These are phyloP conservation scores for Myxozyma nipponensis DNA, from an alignment of 805 yeast species.

Conservation along the genomic window DNA sequence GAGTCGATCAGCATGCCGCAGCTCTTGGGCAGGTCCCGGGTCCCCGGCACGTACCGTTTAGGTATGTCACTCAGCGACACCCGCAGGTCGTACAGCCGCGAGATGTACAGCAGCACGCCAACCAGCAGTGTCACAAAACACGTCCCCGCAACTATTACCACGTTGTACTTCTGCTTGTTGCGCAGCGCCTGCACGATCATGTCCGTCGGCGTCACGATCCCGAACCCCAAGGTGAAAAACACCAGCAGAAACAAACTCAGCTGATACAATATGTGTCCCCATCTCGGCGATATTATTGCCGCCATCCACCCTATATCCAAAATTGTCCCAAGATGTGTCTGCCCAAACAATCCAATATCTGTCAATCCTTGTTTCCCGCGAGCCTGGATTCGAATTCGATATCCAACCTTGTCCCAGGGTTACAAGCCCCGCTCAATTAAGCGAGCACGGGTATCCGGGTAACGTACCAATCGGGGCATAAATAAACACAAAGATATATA, in stretches of 20 bases:
- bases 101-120: slow-evolving; percentile 50
- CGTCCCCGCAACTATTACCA: slow-evolving; percentile 74
- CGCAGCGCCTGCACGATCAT: slow-evolving; percentile 62
- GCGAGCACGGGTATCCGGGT: too few relatives aligned
- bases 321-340: too few relatives aligned
- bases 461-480: too few relatives aligned
- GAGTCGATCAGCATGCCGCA: slow-evolving; percentile 42
- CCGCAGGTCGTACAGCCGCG: slow-evolving; percentile 56
- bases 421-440: too few relatives aligned
- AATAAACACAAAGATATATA: too few relatives aligned
- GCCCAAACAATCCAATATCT: too few relatives aligned
- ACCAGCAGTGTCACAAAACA: slow-evolving; percentile 57
- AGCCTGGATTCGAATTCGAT: too few relatives aligned
- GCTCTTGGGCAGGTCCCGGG: slow-evolving; percentile 54
- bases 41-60: slow-evolving; percentile 64
- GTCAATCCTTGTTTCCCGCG: too few relatives aligned
- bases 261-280: slow-evolving; percentile 29
- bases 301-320: too few relatives aligned
- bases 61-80: slow-evolving; percentile 73
- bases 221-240: slow-evolving; percentile 48
- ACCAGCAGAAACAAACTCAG: slow-evolving; percentile 34
- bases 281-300: background rate
- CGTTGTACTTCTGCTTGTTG: slow-evolving; percentile 65
- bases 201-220: slow-evolving; percentile 75
- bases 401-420: too few relatives aligned